Evolutionary conservation across 2,329 filamentous ascomycete species (phyloP).

Genomic region (Ophiostoma quercus): DNA sequence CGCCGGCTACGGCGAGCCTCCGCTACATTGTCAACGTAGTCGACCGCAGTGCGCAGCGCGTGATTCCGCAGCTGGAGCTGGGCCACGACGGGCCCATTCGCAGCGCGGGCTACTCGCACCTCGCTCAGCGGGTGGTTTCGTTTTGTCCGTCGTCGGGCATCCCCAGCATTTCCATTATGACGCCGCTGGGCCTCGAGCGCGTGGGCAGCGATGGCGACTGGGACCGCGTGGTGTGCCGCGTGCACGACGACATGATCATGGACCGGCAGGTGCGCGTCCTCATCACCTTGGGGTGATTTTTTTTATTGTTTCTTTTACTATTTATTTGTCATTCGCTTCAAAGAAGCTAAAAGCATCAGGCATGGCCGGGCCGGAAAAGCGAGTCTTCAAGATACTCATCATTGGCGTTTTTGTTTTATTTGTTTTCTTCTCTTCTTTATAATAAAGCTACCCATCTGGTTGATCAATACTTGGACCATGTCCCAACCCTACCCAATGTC

Average conservation of each 20-base stretch:
- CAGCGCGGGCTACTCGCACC: conserved; percentile 18
- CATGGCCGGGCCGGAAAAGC: neutral
- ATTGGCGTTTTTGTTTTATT: neutral
- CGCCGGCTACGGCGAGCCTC: conserved; percentile 13
- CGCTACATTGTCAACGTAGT: conserved; percentile 23
- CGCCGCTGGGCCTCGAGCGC: conserved; percentile 18
- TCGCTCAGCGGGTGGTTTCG: neutral
- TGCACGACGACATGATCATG: conserved; percentile 18
- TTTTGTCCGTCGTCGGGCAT: neutral
- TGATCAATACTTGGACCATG: neutral
- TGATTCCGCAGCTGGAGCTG: conserved; percentile 21
- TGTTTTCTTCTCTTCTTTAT: neutral
- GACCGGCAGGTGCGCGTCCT: conserved; percentile 23
- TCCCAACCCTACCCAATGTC: neutral
- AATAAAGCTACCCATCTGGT: neutral
- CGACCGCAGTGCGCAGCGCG: neutral
- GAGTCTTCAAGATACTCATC: neutral
- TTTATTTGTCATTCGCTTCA: neutral
- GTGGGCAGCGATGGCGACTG: conserved; percentile 17
- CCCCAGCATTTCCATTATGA: conserved; percentile 15
- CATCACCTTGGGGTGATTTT: conserved; percentile 7
- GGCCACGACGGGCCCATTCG: conserved; percentile 17
- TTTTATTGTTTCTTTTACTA: neutral
- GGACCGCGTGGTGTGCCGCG: conserved; percentile 20
- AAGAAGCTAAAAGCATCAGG: neutral